phyloP scores from a whole-genome alignment of 1,284 basidiomycete genomes.

The Porphyrellus sp. region DNA sequence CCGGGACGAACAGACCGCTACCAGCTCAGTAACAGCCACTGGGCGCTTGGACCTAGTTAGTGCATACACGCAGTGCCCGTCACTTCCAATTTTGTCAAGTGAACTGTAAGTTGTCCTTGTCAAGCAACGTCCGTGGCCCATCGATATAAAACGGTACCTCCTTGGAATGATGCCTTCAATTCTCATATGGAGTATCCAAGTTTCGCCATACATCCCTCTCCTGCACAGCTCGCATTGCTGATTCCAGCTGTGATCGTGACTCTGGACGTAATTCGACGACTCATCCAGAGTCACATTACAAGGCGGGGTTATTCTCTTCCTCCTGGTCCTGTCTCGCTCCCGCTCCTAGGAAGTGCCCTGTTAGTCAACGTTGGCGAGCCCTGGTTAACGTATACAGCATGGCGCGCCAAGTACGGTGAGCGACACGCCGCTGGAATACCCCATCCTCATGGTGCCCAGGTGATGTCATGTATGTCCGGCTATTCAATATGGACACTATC shows the following conservation, averaged over 20 bases:
- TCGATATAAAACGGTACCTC: neutral
- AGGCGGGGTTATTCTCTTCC: neutral
- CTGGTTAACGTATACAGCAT: conserved; percentile 14
- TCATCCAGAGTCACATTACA: neutral
- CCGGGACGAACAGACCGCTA: no score
- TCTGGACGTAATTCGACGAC: neutral
- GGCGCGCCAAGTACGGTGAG: conserved; percentile 17
- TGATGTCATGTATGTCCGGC: neutral
- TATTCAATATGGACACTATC: neutral
- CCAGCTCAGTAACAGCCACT: no score
- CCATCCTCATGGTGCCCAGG: neutral
- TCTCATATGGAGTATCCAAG: neutral
- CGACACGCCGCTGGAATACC: neutral
- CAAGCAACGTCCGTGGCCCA: neutral
- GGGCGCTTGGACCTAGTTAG: no score
- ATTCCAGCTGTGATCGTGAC: neutral
- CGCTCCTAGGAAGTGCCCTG: neutral
- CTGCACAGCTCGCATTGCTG: neutral
- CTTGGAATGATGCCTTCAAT: no score
- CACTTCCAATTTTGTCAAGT: neutral
- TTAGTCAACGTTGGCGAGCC: conserved; percentile 1
- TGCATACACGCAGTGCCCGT: no score
- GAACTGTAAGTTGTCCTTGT: neutral
- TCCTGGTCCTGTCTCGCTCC: neutral
- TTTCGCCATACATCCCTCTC: neutral